A percentile compares a stretch with the other conserved stretches of the same genome.
These are phyloP conservation scores for Plantago rigida DNA, from an alignment of 305 asterid genomes.

Conservation along the genomic window DNA sequence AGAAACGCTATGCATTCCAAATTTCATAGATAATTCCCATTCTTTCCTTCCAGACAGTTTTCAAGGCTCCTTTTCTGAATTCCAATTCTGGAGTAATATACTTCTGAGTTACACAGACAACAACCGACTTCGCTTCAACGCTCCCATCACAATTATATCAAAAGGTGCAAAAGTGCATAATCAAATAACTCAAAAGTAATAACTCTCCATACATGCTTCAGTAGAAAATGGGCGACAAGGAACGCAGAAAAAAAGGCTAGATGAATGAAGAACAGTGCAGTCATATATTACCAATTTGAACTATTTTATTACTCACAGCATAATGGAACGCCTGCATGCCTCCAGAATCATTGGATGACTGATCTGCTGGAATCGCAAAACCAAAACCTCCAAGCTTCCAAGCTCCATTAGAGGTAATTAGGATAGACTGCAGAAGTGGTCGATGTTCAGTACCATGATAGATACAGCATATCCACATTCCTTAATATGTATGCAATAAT, in stretches of 20 bases:
- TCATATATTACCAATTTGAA: conserved; percentile 23
- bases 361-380: conserved; percentile 66
- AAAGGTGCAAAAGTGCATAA: neutral
- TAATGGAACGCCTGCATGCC: conserved; percentile 70
- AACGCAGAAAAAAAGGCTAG: neutral
- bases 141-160: neutral
- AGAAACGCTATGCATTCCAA: too few species aligned
- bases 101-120: conserved; percentile 8
- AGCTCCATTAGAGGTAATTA: conserved; percentile 93
- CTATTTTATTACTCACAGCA: conserved; percentile 62
- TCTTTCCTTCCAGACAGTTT: neutral
- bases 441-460: conserved; percentile 23
- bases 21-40: too few species aligned
- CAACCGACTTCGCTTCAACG: neutral
- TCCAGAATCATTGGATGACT: conserved; percentile 54
- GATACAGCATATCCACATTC: conserved; percentile 8
- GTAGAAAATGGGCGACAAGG: neutral
- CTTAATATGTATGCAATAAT: neutral
- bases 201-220: conserved; percentile 8
- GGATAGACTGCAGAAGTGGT: conserved; percentile 50
- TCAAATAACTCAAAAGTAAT: conserved; percentile 8
- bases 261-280: conserved; percentile 20
- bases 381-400: conserved; percentile 99
- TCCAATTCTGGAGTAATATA: neutral
- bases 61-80: conserved; percentile 14